These are phyloP conservation scores for Globomyces sp. DNA, from an alignment of 371 early-diverging fungal genomes.

Conservation along the genomic window DNA sequence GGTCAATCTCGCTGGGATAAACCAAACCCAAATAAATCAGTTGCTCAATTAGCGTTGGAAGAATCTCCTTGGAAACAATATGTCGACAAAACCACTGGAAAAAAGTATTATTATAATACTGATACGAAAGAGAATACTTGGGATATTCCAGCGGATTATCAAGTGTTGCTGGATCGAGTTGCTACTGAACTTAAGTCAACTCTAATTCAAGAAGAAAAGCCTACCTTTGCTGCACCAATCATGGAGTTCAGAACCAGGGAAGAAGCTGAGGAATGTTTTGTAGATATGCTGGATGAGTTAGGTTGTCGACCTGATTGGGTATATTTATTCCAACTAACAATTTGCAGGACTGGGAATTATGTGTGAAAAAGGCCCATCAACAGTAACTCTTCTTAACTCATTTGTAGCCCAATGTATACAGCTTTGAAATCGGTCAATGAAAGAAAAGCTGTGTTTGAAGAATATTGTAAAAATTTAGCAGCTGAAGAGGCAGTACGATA, in stretches of 20 bases:
- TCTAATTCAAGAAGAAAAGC: not conserved
- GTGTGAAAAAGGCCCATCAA: constrained; percentile 71
- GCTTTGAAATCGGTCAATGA: constrained; percentile 76
- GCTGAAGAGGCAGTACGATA: constrained; percentile 32
- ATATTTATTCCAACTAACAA: constrained; percentile 31
- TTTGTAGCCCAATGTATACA: constrained; percentile 81
- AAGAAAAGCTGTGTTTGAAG: constrained; percentile 76
- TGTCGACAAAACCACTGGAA: constrained; percentile 70
- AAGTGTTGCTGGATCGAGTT: constrained; percentile 41
- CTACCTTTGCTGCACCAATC: constrained; percentile 17
- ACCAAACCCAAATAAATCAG: constrained; percentile 84
- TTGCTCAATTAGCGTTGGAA: constrained; percentile 58
- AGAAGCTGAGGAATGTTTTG: constrained; percentile 84
- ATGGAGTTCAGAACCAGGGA: constrained; percentile 68
- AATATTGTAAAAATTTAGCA: constrained; percentile 60
- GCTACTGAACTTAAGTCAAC: not conserved
- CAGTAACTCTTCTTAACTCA: constrained; percentile 24
- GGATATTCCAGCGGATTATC: constrained; percentile 79
- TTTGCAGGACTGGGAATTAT: constrained; percentile 78
- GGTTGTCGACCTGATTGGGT: constrained; percentile 24
- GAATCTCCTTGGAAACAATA: constrained; percentile 85
- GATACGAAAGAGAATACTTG: constrained; percentile 81
- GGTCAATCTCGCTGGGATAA: constrained; percentile 90
- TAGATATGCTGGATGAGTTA: constrained; percentile 68
- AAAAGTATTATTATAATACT: constrained; percentile 85